A percentile compares a stretch with the other conserved stretches of the same genome.
These are phyloP conservation scores for Backusella liffmaniae DNA, from an alignment of 192 early-diverging fungal species.

Conservation along the genomic window DNA sequence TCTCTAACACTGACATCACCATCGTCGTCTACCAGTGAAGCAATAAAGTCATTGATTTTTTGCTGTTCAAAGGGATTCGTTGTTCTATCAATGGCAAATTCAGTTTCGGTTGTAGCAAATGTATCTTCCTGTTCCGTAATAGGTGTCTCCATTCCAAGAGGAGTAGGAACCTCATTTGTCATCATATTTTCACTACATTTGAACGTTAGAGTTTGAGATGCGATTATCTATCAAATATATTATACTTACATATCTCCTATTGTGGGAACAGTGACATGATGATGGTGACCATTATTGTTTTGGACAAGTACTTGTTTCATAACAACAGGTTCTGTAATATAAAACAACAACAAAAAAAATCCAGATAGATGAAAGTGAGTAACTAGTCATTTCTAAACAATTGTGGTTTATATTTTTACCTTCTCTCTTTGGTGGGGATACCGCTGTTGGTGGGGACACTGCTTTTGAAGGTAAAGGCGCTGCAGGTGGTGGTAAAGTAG, in stretches of 20 bases:
- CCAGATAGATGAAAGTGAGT: not conserved
- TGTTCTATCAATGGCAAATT: slow-evolving; percentile 22
- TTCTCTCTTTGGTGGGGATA: not conserved
- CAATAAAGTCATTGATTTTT: not conserved
- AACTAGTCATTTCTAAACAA: not conserved
- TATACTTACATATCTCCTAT: not conserved
- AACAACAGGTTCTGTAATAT: not conserved
- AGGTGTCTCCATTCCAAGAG: not conserved
- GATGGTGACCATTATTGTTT: not conserved
- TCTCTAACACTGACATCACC: slow-evolving; percentile 33
- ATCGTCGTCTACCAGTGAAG: not conserved
- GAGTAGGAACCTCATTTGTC: not conserved
- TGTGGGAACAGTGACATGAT: not conserved
- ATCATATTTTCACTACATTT: not conserved
- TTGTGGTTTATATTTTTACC: not conserved
- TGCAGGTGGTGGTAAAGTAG: not conserved
- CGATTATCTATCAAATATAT: not conserved
- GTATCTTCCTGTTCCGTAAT: not conserved
- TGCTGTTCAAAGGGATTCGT: not conserved
- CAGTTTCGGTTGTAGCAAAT: not conserved
- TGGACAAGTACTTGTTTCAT: not conserved
- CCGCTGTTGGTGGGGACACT: not conserved
- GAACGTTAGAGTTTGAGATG: not conserved
- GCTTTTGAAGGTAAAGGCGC: not conserved
- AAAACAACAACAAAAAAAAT: not conserved